Conservation (phyloP, 2,329 filamentous ascomycete species). For the Fusarium secorum region DNA sequence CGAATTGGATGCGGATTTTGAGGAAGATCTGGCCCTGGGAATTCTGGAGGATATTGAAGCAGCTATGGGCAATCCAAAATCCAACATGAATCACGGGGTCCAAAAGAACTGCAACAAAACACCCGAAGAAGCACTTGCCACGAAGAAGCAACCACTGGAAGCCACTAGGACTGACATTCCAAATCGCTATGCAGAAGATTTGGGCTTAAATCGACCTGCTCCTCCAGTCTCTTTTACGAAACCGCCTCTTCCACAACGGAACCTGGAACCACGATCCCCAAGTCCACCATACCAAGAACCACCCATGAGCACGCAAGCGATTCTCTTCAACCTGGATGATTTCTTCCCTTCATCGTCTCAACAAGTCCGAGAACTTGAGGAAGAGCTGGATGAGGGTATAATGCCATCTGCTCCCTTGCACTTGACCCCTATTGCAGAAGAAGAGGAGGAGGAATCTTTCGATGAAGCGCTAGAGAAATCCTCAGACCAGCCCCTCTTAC, state of each 20-base stretch:
- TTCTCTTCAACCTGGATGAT: constrained; percentile 61
- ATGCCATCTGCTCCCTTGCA: neutral
- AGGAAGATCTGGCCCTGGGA: constrained; percentile 40
- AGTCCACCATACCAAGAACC: constrained; percentile 37
- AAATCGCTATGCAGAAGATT: constrained; percentile 29
- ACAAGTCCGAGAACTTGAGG: constrained; percentile 61
- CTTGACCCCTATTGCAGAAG: constrained; percentile 19
- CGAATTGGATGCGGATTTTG: constrained; percentile 39
- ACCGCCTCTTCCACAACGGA: neutral
- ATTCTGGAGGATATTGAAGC: constrained; percentile 37
- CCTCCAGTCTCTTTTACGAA: neutral
- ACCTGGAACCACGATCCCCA: constrained; percentile 20
- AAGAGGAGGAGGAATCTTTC: constrained; percentile 10
- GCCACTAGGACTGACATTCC: neutral
- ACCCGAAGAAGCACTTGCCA: neutral
- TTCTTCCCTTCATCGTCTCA: constrained; percentile 66
- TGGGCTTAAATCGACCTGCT: constrained; percentile 26
- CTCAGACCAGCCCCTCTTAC: constrained; percentile 26
- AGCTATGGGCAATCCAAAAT: constrained; percentile 2
- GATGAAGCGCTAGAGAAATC: constrained; percentile 24
- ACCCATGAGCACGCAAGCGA: constrained; percentile 59
- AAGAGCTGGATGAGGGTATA: constrained; percentile 38
- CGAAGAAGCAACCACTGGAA: neutral
- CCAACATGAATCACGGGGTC: neutral
- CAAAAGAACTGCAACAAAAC: neutral